Evolutionary conservation across 148 eudicot species (phyloP).

Genomic region (Rhododendron vialii): DNA sequence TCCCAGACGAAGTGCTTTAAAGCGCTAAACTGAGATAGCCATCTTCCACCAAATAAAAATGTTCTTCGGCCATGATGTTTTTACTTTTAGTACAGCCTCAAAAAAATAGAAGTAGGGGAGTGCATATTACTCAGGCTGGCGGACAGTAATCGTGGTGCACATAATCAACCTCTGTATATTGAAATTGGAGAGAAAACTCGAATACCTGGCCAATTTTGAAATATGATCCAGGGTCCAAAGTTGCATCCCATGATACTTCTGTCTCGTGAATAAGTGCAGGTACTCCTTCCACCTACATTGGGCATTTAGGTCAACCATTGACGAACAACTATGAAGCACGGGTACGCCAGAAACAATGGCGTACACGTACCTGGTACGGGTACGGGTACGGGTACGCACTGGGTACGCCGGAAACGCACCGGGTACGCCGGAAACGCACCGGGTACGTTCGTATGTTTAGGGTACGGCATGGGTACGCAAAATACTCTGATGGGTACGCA

Average conservation of each 20-base stretch:
- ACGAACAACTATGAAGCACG: no score
- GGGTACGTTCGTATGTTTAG: no score
- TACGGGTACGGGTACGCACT: no score
- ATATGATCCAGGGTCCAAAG: slow-evolving; percentile 66
- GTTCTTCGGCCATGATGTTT: neutral
- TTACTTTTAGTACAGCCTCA: neutral
- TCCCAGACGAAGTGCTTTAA: neutral
- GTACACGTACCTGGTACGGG: no score
- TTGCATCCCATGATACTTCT: slow-evolving; percentile 93
- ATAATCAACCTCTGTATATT: neutral
- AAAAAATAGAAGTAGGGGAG: neutral
- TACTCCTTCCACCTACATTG: slow-evolving; percentile 86
- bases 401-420: no score
- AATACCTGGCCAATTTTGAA: slow-evolving; percentile 87
- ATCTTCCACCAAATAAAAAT: neutral
- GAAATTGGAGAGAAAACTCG: neutral
- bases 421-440: no score
- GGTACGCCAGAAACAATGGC: no score
- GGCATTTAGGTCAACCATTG: slow-evolving; percentile 2
- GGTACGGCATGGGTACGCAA: no score
- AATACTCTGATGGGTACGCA: no score
- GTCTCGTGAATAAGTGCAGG: slow-evolving; percentile 86
- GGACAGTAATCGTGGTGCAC: neutral
- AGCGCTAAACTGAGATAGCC: neutral
- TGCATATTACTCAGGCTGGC: neutral